Conservation (phyloP, 768 basidiomycete genomes). For the Russula olivacea region DNA sequence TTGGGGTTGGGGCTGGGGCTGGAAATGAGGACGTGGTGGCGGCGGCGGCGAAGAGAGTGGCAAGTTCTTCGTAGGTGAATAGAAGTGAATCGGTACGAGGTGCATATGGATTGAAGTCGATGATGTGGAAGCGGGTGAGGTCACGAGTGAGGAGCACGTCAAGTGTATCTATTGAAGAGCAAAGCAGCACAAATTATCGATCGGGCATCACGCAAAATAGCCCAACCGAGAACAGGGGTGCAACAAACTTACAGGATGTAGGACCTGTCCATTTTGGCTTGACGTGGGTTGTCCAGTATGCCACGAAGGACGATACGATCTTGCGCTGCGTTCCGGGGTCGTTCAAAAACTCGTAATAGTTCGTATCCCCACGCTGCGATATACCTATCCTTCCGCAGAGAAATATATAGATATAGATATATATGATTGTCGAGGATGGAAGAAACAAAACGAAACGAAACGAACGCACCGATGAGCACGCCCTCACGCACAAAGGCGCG, state of each 20-base stretch:
- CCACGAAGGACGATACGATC: conserved; percentile 46
- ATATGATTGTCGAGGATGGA: conserved; percentile 49
- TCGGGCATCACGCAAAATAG: too few species aligned
- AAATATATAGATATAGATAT: conserved; percentile 25
- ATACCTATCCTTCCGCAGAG: conserved; percentile 46
- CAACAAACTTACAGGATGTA: conserved; percentile 71
- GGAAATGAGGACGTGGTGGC: conserved; percentile 17
- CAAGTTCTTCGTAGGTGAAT: conserved; percentile 77
- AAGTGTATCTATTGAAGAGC: conserved; percentile 55
- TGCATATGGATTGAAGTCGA: conserved; percentile 90
- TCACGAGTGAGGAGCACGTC: conserved; percentile 86
- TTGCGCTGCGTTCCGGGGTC: conserved; percentile 47
- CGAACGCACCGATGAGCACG: conserved; percentile 59
- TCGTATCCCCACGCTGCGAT: conserved; percentile 84
- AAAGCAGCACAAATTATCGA: too few species aligned
- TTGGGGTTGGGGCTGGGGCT: conserved; percentile 29
- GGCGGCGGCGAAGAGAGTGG: conserved; percentile 31
- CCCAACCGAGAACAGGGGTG: too few species aligned
- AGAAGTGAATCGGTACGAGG: conserved; percentile 82
- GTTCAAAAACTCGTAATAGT: conserved; percentile 83
- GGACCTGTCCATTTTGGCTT: conserved; percentile 50
- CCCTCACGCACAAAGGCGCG: conserved; percentile 84
- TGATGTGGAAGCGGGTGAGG: conserved; percentile 64
- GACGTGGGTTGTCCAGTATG: conserved; percentile 68
- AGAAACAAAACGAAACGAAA: not conserved